These are phyloP conservation scores for Juglanconis juglandina DNA, from an alignment of 2,329 filamentous ascomycete species.

Conservation along the genomic window DNA sequence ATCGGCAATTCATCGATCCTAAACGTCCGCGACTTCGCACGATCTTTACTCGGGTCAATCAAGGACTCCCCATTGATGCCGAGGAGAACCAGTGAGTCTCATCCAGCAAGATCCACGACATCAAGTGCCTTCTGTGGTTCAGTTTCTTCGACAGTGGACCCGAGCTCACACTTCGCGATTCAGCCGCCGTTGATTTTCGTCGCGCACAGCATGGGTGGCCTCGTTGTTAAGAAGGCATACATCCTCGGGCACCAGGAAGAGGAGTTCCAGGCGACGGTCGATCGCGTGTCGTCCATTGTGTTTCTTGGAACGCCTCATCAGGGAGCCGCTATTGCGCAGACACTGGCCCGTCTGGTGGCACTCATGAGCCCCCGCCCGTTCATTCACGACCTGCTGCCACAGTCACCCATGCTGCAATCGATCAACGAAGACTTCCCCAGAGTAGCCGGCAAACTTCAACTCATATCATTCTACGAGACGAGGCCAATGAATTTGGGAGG, in stretches of 20 bases:
- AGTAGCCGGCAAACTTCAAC: conserved; percentile 20
- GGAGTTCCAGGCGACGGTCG: conserved; percentile 22
- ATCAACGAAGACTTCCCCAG: conserved; percentile 35
- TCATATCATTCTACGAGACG: conserved; percentile 33
- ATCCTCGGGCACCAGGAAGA: conserved; percentile 27
- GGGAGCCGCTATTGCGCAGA: conserved; percentile 26
- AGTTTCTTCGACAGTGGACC: too few relatives aligned
- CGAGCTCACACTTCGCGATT: background rate
- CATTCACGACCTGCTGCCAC: conserved; percentile 27
- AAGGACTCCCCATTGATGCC: conserved; percentile 25
- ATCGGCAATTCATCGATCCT: conserved; percentile 23
- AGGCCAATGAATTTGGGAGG: conserved; percentile 24
- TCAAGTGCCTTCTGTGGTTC: background rate
- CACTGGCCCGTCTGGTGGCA: conserved; percentile 24
- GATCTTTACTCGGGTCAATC: conserved; percentile 27
- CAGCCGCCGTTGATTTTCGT: conserved; percentile 30
- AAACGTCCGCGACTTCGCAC: conserved; percentile 31
- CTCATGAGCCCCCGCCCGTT: conserved; percentile 26
- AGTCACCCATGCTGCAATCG: conserved; percentile 25
- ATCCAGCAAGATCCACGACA: background rate
- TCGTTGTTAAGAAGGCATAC: conserved; percentile 35
- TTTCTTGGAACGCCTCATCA: conserved; percentile 38
- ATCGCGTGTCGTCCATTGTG: conserved; percentile 28
- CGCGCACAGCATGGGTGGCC: conserved; percentile 37
- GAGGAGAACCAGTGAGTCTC: conserved; percentile 16